These are phyloP conservation scores for Plasmopara halstedii DNA, from an alignment of 352 stramenopile species.

Conservation along the genomic window DNA sequence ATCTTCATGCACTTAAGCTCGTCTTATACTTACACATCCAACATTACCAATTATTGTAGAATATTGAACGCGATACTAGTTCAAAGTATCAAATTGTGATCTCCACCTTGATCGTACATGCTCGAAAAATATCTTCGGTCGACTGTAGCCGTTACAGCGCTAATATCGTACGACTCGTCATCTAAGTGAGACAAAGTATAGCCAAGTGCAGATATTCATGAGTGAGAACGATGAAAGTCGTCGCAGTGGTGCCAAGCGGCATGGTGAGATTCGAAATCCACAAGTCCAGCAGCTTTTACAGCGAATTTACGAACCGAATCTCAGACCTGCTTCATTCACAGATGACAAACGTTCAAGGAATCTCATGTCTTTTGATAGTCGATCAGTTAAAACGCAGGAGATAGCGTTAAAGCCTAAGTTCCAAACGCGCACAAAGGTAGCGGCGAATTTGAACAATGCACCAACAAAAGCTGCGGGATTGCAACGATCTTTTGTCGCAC, in stretches of 20 bases:
- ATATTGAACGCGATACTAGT: too few species aligned
- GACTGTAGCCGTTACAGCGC: too few species aligned
- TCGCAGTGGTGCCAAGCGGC: neutral
- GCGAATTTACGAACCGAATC: neutral
- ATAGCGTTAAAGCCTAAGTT: slow-evolving; percentile 37
- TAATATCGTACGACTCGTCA: neutral
- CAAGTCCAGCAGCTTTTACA: neutral
- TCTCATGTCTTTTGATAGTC: slow-evolving; percentile 3
- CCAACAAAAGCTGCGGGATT: slow-evolving; percentile 22
- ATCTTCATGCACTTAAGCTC: too few species aligned
- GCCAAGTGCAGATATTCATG: too few species aligned
- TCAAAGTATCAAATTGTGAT: too few species aligned
- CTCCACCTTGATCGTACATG: too few species aligned
- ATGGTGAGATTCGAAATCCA: neutral
- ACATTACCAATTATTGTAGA: too few species aligned
- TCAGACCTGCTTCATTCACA: neutral
- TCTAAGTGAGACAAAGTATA: too few species aligned
- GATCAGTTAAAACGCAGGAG: neutral
- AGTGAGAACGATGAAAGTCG: neutral
- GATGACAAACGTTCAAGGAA: neutral
- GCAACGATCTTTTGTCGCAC: slow-evolving; percentile 16
- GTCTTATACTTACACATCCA: too few species aligned
- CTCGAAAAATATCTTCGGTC: too few species aligned
- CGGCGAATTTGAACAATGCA: neutral
- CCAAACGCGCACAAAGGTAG: slow-evolving; percentile 35